Conservation (phyloP, 768 basidiomycete species). For the Dioszegia aurantiaca region DNA sequence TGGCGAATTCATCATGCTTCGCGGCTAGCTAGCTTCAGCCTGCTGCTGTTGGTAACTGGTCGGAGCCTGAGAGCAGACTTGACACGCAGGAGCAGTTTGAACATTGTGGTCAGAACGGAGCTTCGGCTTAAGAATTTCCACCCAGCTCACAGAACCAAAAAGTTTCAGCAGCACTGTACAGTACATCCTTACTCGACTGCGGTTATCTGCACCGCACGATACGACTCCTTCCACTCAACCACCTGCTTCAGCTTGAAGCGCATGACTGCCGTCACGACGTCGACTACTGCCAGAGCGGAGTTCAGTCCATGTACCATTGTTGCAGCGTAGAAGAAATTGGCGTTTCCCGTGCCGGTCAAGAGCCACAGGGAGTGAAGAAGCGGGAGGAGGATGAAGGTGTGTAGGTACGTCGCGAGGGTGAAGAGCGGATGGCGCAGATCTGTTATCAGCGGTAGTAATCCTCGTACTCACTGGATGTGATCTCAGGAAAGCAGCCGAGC, state of each 20-base stretch:
- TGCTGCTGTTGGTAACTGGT: no score
- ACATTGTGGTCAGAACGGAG: no score
- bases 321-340: constrained; percentile 96
- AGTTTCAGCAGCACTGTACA: no score
- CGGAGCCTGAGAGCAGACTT: no score
- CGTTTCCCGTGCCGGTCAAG: constrained; percentile 84
- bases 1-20: no score
- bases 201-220: constrained; percentile 11
- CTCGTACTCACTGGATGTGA: constrained; percentile 67
- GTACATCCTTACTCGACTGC: background rate
- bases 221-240: constrained; percentile 13
- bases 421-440: constrained; percentile 83
- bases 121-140: no score
- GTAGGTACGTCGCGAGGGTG: constrained; percentile 74
- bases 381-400: constrained; percentile 79
- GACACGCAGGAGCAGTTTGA: no score
- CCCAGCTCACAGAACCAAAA: no score
- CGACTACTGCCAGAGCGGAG: constrained; percentile 77
- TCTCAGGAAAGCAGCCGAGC: constrained; percentile 77
- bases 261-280: constrained; percentile 79
- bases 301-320: constrained; percentile 90
- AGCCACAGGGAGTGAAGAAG: constrained; percentile 92
- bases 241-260: constrained; percentile 58
- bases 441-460: constrained; percentile 47
- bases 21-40: no score